Evolutionary conservation across 352 stramenopile species (phyloP).

Genomic region (Globisporangium megalacanthum): DNA sequence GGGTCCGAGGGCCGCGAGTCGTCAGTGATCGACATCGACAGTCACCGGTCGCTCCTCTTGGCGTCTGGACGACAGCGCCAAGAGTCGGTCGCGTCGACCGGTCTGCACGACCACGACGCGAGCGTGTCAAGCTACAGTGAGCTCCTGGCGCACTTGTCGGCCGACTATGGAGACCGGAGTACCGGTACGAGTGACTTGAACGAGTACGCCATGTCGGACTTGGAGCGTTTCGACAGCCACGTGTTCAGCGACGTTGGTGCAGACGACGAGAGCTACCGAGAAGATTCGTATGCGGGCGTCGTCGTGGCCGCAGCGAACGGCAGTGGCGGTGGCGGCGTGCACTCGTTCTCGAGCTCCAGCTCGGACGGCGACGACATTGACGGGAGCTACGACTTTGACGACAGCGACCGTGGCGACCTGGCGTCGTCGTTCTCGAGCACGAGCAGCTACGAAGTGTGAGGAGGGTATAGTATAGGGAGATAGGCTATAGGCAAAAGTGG

Average conservation of each 20-base stretch:
- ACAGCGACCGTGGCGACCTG: not conserved
- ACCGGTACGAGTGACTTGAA: constrained; percentile 18
- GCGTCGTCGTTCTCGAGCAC: constrained; percentile 1
- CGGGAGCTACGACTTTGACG: not conserved
- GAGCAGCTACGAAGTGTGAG: constrained; percentile 1
- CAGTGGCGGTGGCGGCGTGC: not conserved
- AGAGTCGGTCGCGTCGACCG: constrained; percentile 6
- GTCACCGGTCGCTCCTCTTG: not conserved
- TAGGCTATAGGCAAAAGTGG: not conserved
- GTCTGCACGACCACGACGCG: constrained; percentile 9
- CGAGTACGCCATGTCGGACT: not conserved
- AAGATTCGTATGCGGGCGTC: not conserved
- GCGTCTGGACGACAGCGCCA: not conserved
- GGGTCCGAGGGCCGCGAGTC: constrained; percentile 3
- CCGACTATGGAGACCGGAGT: constrained; percentile 9
- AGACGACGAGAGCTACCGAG: constrained; percentile 1
- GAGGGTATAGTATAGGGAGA: not conserved
- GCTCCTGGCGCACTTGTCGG: constrained; percentile 10
- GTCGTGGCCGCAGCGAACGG: not conserved
- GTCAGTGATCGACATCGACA: not conserved
- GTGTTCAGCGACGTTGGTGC: constrained; percentile 27
- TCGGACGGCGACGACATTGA: constrained; percentile 1
- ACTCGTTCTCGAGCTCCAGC: not conserved
- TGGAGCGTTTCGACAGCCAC: constrained; percentile 23
- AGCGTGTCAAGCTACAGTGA: constrained; percentile 11